Conservation (phyloP, 2,329 filamentous ascomycete genomes). For the Colletotrichum abscissum region DNA sequence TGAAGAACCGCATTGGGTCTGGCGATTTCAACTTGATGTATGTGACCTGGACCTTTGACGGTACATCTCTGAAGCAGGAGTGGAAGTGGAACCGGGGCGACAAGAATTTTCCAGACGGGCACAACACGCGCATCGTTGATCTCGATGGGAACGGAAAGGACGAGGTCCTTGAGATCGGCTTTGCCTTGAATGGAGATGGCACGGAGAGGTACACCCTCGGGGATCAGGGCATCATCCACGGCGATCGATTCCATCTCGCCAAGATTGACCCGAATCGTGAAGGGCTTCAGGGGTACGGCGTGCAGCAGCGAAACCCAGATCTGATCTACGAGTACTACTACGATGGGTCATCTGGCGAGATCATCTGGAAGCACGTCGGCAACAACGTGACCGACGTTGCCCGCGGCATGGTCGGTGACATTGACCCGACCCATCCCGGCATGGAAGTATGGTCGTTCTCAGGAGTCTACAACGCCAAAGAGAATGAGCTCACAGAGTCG, state of each 20-base stretch:
- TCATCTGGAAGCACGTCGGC: constrained; percentile 38
- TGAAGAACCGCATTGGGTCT: constrained; percentile 37
- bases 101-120: constrained; percentile 35
- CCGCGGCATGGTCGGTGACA: constrained; percentile 39
- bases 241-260: constrained; percentile 39
- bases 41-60: constrained; percentile 38
- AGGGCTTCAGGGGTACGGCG: constrained; percentile 38
- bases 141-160: constrained; percentile 37
- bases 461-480: constrained; percentile 37
- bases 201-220: constrained; percentile 36
- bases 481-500: constrained; percentile 16
- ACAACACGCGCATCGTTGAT: constrained; percentile 40
- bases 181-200: constrained; percentile 39
- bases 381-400: constrained; percentile 24
- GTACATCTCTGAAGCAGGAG: constrained; percentile 29
- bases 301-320: constrained; percentile 38
- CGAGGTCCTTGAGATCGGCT: constrained; percentile 39
- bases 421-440: constrained; percentile 36
- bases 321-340: constrained; percentile 40
- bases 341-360: constrained; percentile 32
- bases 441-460: constrained; percentile 40
- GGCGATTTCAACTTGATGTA: constrained; percentile 30
- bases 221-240: constrained; percentile 36
- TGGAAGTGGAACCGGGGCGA: constrained; percentile 39
- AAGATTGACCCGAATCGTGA: constrained; percentile 38